These are phyloP conservation scores for Pythium rishiriense DNA, from an alignment of 352 stramenopile genomes.

Conservation along the genomic window DNA sequence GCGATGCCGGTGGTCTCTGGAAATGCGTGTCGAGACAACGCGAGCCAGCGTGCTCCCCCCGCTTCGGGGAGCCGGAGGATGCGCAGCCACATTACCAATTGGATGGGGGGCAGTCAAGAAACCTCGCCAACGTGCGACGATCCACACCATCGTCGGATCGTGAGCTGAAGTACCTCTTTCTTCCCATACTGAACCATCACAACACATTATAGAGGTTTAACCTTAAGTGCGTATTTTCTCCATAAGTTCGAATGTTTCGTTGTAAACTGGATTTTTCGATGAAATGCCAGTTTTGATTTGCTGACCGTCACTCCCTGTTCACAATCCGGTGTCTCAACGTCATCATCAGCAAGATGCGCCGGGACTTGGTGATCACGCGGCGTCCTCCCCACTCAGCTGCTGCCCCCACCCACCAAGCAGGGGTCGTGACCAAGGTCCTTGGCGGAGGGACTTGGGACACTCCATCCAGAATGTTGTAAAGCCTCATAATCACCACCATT, in stretches of 20 bases:
- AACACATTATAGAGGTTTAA: background rate
- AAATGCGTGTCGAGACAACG: background rate
- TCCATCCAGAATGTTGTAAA: background rate
- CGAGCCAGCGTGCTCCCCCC: background rate
- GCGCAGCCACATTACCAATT: background rate
- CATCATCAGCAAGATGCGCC: background rate
- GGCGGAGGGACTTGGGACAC: background rate
- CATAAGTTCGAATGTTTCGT: slow-evolving; percentile 1
- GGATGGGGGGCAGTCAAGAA: no score
- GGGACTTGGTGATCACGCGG: background rate
- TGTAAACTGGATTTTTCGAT: background rate
- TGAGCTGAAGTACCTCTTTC: background rate
- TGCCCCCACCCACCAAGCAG: background rate
- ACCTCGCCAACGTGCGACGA: background rate
- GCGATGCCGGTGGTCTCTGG: background rate
- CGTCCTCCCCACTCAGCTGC: background rate
- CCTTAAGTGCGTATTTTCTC: background rate
- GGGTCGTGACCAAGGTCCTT: no score
- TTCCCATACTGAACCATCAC: background rate
- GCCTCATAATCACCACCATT: background rate
- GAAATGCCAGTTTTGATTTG: background rate
- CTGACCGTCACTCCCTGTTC: background rate
- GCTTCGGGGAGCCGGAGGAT: background rate
- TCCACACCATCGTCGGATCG: background rate
- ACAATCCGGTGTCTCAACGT: background rate